phyloP scores from a whole-genome alignment of 148 eudicot genomes.

The Rhododendron williamsianum region DNA sequence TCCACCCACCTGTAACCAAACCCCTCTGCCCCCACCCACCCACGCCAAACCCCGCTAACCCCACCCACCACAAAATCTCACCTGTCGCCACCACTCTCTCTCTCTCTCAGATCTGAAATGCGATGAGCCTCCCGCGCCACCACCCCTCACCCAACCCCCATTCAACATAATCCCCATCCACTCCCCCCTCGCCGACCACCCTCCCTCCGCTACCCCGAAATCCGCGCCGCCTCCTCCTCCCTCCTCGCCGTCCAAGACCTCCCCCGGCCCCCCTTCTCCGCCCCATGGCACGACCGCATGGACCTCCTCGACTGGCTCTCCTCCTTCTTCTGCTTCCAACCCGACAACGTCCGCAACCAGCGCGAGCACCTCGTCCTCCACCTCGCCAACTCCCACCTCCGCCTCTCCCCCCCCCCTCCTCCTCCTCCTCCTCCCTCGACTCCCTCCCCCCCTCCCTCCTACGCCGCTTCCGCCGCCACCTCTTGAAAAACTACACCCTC shows the following conservation, averaged over 20 bases:
- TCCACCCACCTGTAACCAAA: not conserved
- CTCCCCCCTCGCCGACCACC: conserved; percentile 78
- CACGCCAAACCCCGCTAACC: not conserved
- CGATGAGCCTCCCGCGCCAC: not conserved
- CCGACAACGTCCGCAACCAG: conserved; percentile 61
- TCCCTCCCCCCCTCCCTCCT: conserved; percentile 45
- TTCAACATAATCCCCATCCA: conserved; percentile 87
- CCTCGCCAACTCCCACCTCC: conserved; percentile 77
- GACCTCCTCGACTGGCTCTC: conserved; percentile 93
- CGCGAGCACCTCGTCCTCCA: conserved; percentile 80
- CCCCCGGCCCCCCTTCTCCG: conserved; percentile 47
- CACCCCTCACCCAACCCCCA: not conserved
- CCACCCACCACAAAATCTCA: not conserved
- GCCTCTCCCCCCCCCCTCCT: conserved; percentile 44
- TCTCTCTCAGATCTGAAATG: conserved; percentile 5
- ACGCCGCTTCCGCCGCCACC: conserved; percentile 57
- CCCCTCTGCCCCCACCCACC: not conserved
- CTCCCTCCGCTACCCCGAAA: conserved; percentile 78
- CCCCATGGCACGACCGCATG: conserved; percentile 42
- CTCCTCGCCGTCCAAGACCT: conserved; percentile 55
- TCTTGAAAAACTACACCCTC: conserved; percentile 48
- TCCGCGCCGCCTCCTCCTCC: conserved; percentile 71
- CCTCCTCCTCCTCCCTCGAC: conserved; percentile 47
- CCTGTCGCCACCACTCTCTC: not conserved
- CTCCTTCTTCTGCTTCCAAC: conserved; percentile 71